Evolutionary conservation across 352 stramenopile genomes (phyloP).

Genomic region (Phytophthora fragariae): DNA sequence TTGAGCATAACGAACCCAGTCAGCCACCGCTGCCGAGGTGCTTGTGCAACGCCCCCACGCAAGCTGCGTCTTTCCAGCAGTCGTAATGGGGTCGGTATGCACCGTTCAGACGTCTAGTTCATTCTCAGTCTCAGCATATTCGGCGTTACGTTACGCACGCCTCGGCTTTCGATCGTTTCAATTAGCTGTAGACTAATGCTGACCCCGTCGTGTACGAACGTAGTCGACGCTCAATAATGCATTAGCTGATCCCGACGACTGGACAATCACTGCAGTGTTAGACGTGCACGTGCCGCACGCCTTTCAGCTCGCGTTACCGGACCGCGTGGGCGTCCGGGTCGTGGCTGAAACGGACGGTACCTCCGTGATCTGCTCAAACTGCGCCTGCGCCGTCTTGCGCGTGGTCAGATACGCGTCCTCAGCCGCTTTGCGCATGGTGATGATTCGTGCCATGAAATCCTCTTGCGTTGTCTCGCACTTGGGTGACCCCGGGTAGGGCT

Average conservation of each 20-base stretch:
- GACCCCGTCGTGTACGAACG: constrained; percentile 1
- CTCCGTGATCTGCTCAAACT: constrained; percentile 26
- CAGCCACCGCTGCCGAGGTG: not conserved
- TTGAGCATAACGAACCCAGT: constrained; percentile 13
- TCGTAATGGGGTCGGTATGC: constrained; percentile 14
- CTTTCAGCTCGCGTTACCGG: constrained; percentile 24
- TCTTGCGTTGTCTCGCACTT: constrained; percentile 15
- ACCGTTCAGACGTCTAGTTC: constrained; percentile 16
- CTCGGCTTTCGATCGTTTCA: constrained; percentile 23
- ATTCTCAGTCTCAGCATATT: constrained; percentile 21
- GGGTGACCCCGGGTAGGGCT: constrained; percentile 6
- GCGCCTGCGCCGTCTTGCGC: constrained; percentile 24
- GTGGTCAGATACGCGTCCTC: constrained; percentile 64
- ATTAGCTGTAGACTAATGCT: constrained; percentile 10
- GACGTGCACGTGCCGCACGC: constrained; percentile 3
- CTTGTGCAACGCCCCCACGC: constrained; percentile 20
- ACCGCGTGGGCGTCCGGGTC: constrained; percentile 3
- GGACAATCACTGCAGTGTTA: constrained; percentile 16
- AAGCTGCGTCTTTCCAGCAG: constrained; percentile 30
- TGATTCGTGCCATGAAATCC: constrained; percentile 55
- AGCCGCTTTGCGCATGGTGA: constrained; percentile 59
- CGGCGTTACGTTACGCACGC: constrained; percentile 33
- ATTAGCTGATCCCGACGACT: not conserved
- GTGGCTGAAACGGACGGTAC: constrained; percentile 24
- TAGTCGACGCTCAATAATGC: not conserved